Base-by-base conservation (phyloP, 2,329 filamentous ascomycete genomes). In the Trichoderma atroviride region DNA sequence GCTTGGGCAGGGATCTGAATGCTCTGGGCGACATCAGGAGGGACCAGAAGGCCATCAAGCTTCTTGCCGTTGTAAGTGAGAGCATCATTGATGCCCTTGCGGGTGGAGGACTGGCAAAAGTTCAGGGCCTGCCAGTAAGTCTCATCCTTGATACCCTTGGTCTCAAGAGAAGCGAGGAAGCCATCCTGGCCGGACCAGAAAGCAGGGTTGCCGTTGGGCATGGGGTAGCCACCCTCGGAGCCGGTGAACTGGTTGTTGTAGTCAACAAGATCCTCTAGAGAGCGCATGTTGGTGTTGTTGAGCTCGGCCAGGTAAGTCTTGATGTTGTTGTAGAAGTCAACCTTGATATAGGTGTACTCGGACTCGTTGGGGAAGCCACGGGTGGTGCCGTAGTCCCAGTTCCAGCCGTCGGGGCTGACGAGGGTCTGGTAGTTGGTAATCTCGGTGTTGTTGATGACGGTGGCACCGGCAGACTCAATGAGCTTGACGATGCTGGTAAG, bases 1-100 rank as follows among this genome's bases (percentile, higher is more conserved):
- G 91, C 92, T 79, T 93, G 90, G 0, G 92, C 91, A 0, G 90
- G 89, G 70, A 92, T 86, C 78, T 92, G 88, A 71, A 88, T 88
- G 4, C 87, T 86, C 76, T 92, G 89, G 0, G 85, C 91, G 3
- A 91, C 88, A 74, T 91, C 88, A 0, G 90, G 83, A 5, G 91
- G 91, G 0, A 92, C 89, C 1, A 94, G 82, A 2, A 94, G 81
- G 1, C 86, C 91, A 68, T 88, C 84, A 1, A 93, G 80, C 24
- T 78, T 80, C 59, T 75, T 77, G 4, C 80, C 81, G 27, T 82
- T 78, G 72, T 84, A 77, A 7, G 75, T 78, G 7, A 94, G 82
- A 2, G 91, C 91, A 13, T 87, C 87, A 74, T 94, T 87, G 69
- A 94, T 93, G 5, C 91, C 92, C 9, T 88, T 83, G 70, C 91